Evolutionary conservation across 306 rosid genomes (phyloP).

Genomic region (Trifolium repens): DNA sequence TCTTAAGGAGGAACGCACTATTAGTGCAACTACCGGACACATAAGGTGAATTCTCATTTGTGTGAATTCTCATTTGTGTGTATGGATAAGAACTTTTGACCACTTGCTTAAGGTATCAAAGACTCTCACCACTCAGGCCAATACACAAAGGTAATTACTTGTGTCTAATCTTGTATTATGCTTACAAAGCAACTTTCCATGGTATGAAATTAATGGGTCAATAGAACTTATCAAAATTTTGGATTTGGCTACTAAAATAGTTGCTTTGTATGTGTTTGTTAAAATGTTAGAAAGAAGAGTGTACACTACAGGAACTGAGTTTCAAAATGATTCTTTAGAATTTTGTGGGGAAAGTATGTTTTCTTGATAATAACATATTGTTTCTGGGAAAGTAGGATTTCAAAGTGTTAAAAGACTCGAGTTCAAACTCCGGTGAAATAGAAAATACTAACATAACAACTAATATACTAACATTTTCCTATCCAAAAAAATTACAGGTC

Average conservation of each 20-base stretch:
- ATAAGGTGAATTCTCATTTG: no score
- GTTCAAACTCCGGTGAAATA: not conserved
- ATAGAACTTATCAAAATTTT: not conserved
- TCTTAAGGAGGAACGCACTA: no score
- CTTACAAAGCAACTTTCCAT: not conserved
- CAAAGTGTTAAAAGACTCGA: not conserved
- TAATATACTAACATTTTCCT: not conserved
- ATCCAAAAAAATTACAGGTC: conserved; percentile 49
- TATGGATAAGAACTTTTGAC: no score
- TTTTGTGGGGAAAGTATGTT: conserved; percentile 25
- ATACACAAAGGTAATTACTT: no score
- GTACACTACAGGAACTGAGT: not conserved
- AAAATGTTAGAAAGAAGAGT: not conserved
- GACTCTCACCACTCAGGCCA: no score
- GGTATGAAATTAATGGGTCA: not conserved
- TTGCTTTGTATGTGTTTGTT: not conserved
- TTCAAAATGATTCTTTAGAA: not conserved
- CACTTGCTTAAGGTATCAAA: no score
- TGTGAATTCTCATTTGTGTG: no score
- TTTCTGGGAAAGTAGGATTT: conserved; percentile 27
- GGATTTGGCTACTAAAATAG: not conserved
- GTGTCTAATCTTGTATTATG: no score
- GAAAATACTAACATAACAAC: no score
- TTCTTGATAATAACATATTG: conserved; percentile 48
- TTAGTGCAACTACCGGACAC: no score